Evolutionary conservation across 228 moss, liverwort and hornwort species (phyloP), one percentile per base, ranked within the genome.

Genomic region (Sphagnum fallax): DNA sequence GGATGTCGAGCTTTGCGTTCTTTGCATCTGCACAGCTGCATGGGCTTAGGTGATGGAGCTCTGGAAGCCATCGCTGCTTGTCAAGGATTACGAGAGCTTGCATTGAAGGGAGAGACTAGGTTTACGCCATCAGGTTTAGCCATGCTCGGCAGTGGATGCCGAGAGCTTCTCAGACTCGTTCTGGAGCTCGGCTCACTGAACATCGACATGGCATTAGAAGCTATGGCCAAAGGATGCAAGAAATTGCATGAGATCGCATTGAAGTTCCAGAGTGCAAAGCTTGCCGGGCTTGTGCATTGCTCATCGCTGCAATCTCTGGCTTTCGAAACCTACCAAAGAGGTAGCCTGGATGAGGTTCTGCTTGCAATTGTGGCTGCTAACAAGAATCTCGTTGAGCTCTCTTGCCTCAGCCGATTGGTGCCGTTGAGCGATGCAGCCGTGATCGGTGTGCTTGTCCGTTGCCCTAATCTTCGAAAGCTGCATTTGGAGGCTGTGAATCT

Each of bases 351-450:
- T 65, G 73, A 68, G 76, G 64, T 76, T 12, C 60, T 76, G 1
- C 67, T 83, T 6, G 70, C 71, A 4, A 79, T 83, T 62, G 76
- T 73, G 5, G 76, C 62, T 60, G 79, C 76, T 13, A 83, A 83
- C 70, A 79, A 71, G 67, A 72, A 74, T 14, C 52, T 83, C 68
- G 76, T 69, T 50, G 83, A 79, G 50, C 67, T 83, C 13, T 75
- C 76, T n/a, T 79, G 73, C 57, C 48, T 82, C 47, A 73, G 59
- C 32, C 53, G 15, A 6, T 50, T 52, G 4, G 61, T 71, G 5
- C 76, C 75, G 0, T 51, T 83, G 74, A 76, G 70, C 49, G 79
- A 83, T 11, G 55, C 51, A 72, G 79, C 83, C 18, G 83, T 79
- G 48, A 79, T 76, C 13, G 76, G 76, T 13, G 15, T 82, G 12